Percentiles rank a stretch among this genome's conserved stretches.
phyloP scores from a whole-genome alignment of 306 rosid genomes.

The Trichosanthes cucumerina region DNA sequence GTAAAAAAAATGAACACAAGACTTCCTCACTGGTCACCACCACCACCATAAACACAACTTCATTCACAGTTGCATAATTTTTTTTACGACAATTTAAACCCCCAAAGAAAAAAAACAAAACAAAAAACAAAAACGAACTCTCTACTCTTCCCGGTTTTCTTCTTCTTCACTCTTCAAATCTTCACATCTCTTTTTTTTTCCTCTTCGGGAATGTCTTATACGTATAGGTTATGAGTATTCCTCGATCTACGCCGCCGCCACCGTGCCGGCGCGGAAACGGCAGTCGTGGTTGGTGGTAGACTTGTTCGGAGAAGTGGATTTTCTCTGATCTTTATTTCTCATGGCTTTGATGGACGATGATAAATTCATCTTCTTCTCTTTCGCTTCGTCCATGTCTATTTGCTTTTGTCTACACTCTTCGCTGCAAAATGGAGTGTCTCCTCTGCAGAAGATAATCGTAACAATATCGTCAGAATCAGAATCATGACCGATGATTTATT shows the following conservation, averaged over 20 bases:
- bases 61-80: constrained; percentile 10
- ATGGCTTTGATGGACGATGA: constrained; percentile 57
- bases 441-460: constrained; percentile 34
- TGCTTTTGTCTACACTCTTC: constrained; percentile 82
- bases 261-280: constrained; percentile 53
- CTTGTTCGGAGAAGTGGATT: constrained; percentile 46
- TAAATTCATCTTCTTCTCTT: constrained; percentile 47
- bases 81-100: not conserved
- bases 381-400: constrained; percentile 63
- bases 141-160: not conserved
- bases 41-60: not conserved
- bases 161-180: not conserved
- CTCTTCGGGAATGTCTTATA: not conserved
- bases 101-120: not conserved
- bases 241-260: constrained; percentile 52
- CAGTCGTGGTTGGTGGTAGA: constrained; percentile 29
- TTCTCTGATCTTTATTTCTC: constrained; percentile 58
- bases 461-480: not conserved
- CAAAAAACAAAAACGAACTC: not conserved
- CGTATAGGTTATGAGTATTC: not conserved
- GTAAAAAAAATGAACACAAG: constrained; percentile 5
- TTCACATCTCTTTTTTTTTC: not conserved
- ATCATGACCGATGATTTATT: not conserved
- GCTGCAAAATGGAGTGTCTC: constrained; percentile 83
- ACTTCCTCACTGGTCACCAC: constrained; percentile 1